These are phyloP conservation scores for Pulveroboletus sp. DNA, from an alignment of 768 basidiomycete species.

Conservation along the genomic window DNA sequence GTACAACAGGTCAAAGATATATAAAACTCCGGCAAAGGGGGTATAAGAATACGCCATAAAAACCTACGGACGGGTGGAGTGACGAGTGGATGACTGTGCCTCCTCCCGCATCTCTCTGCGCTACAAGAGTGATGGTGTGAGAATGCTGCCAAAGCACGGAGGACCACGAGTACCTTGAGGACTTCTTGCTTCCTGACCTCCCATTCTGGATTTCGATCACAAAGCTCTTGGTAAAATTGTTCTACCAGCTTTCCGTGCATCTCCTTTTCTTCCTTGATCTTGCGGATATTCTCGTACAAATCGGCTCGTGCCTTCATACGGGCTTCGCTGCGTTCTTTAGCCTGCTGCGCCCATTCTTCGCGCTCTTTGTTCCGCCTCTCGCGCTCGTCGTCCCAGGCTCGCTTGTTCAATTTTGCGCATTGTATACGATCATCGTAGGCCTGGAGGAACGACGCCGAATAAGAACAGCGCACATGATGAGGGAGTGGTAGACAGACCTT, in stretches of 20 bases:
- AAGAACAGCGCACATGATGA: not conserved
- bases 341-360: slow-evolving; percentile 49
- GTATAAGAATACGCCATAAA: slow-evolving; percentile 33
- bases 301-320: slow-evolving; percentile 43
- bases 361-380: slow-evolving; percentile 44
- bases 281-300: slow-evolving; percentile 34
- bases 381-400: slow-evolving; percentile 35
- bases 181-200: slow-evolving; percentile 48
- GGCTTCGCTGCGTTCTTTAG: slow-evolving; percentile 44
- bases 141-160: not conserved
- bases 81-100: slow-evolving; percentile 19
- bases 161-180: slow-evolving; percentile 40
- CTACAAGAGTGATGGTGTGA: slow-evolving; percentile 15
- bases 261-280: slow-evolving; percentile 39
- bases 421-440: slow-evolving; percentile 45
- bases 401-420: slow-evolving; percentile 21
- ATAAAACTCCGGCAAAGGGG: slow-evolving; percentile 12
- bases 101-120: slow-evolving; percentile 29
- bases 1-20: slow-evolving; percentile 28
- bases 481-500: slow-evolving; percentile 36
- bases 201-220: slow-evolving; percentile 58
- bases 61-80: slow-evolving; percentile 14
- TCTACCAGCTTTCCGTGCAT: slow-evolving; percentile 42
- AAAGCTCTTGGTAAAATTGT: slow-evolving; percentile 52
- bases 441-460: slow-evolving; percentile 22